Evolutionary conservation across 345 rosid species (phyloP), one percentile per base, ranked within the genome.

Genomic region (Linum tenue): DNA sequence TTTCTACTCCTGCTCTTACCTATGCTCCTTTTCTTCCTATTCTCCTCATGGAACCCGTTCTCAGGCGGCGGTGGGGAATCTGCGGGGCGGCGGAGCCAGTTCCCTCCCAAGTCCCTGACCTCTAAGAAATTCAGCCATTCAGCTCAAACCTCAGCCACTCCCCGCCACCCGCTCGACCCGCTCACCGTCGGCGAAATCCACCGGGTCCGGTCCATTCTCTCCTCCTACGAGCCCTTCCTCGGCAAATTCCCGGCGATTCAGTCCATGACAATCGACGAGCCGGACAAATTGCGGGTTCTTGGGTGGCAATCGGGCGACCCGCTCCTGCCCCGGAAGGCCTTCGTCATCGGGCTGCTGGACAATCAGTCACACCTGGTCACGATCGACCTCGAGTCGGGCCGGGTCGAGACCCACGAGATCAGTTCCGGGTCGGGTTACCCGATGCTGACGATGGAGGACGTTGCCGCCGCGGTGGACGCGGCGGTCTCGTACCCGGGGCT

Each of bases 101-200:
- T 22, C 1, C 31, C 31, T 22, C 31, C 31, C 31, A 22, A 22
- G 31, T 22, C 31, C 31, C 31, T 22, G 31, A 22, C 31, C 31
- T 22, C 31, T 22, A 22, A 22, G 31, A 22, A 22, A 22, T 22
- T 22, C 31, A 22, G 31, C 31, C 31, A 22, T 22, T 22, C 31
- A 22, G 31, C 31, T 22, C 31, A 22, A 22, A 9, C 7, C 51
- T 44, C 53, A 1, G 69, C 69, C 39, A 58, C 50, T 8, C 82
- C 80, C 50, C 64, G 55, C 1, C 89, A 82, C 66, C 86, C 89
- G 8, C 72, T 85, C 6, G 86, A 82, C 70, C 89, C 89, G 48
- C 76, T 82, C 14, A 80, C 86, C 17, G 55, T 78, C 0, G 75
- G 37, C 59, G 86, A 85, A 67, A 78, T 85, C 66, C 66, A 75